Evolutionary conservation across 2,329 filamentous ascomycete species (phyloP).

Genomic region (Tolypocladium cylindrosporum): DNA sequence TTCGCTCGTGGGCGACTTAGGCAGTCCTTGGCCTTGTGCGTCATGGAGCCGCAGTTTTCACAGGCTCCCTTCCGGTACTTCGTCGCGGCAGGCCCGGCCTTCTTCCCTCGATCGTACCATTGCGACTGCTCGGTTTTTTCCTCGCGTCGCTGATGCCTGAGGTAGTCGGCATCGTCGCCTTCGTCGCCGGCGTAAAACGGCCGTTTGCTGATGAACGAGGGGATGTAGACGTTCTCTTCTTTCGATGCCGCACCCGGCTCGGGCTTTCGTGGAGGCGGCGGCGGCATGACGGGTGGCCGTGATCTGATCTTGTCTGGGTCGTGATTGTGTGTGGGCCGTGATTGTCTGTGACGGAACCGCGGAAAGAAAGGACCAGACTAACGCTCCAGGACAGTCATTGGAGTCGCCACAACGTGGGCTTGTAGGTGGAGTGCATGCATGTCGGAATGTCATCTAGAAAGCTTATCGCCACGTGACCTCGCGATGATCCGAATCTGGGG

Average conservation of each 20-base stretch:
- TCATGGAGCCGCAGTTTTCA: constrained; percentile 97
- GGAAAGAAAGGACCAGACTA: neutral
- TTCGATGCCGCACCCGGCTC: constrained; percentile 44
- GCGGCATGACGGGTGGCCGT: neutral
- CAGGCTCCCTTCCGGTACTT: constrained; percentile 97
- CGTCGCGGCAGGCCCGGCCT: constrained; percentile 75
- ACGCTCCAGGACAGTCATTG: neutral
- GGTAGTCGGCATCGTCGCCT: constrained; percentile 73
- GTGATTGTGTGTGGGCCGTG: neutral
- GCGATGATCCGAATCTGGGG: constrained; percentile 4
- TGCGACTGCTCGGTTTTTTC: constrained; percentile 60
- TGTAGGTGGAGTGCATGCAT: neutral
- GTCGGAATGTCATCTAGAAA: neutral
- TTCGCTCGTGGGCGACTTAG: constrained; percentile 78
- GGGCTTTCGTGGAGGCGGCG: constrained; percentile 20
- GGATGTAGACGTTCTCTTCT: constrained; percentile 97
- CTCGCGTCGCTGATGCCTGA: constrained; percentile 77
- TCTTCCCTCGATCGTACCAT: constrained; percentile 91
- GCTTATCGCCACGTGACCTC: constrained; percentile 18
- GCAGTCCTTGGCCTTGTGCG: constrained; percentile 91
- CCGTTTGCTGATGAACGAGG: constrained; percentile 93
- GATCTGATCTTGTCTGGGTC: neutral
- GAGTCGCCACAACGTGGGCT: neutral
- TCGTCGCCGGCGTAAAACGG: constrained; percentile 88
- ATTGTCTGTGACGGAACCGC: neutral